These are phyloP conservation scores for Aspergillus puulaauensis DNA, from an alignment of 2,329 filamentous ascomycete species.

Conservation along the genomic window DNA sequence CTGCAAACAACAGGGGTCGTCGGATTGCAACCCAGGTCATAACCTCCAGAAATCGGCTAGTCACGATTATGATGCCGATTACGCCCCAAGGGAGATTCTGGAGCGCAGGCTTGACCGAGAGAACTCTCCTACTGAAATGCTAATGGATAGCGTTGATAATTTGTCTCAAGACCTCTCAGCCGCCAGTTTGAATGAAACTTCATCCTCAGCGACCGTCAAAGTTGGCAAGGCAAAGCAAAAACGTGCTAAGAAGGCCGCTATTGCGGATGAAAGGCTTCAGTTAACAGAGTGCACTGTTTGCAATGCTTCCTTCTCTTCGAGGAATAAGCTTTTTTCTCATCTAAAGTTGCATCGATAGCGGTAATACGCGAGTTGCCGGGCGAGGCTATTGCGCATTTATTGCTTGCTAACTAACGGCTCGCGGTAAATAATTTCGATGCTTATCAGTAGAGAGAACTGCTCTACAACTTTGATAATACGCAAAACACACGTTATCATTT, in stretches of 20 bases:
- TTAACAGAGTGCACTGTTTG: constrained; percentile 75
- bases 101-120: constrained; percentile 36
- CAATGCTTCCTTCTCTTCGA: constrained; percentile 72
- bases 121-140: constrained; percentile 6
- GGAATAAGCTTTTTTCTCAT: constrained; percentile 71
- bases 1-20: neutral
- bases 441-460: neutral
- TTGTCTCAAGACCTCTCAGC: constrained; percentile 20
- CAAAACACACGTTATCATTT: neutral
- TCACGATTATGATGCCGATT: constrained; percentile 31
- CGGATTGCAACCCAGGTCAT: neutral
- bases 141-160: constrained; percentile 8
- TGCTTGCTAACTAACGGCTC: neutral
- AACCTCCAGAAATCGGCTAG: neutral
- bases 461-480: neutral
- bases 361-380: neutral
- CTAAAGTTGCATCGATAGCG: constrained; percentile 67
- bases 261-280: constrained; percentile 18
- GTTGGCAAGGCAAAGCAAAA: constrained; percentile 56
- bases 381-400: neutral
- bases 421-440: neutral
- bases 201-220: constrained; percentile 25
- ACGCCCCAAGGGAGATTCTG: constrained; percentile 43
- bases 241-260: constrained; percentile 48
- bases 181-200: constrained; percentile 20